Percentiles rank a stretch among this genome's conserved stretches.
phyloP scores from a whole-genome alignment of 1,284 basidiomycete species.

The Ganoderma multipileum region DNA sequence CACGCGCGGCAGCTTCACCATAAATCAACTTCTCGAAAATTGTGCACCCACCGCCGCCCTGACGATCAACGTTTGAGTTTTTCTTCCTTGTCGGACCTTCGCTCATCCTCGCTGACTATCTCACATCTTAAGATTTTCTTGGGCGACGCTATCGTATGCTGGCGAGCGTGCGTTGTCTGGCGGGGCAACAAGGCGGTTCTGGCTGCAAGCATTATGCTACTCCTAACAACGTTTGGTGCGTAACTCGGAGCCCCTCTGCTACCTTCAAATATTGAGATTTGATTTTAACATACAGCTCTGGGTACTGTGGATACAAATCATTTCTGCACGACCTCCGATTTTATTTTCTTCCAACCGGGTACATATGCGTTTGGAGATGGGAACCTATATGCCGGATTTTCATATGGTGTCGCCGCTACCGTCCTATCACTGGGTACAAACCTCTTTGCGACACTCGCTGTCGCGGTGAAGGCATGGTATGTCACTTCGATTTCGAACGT shows the following conservation, averaged over 20 bases:
- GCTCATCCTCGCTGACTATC: not conserved
- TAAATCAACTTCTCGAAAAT: not conserved
- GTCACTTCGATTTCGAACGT: not conserved
- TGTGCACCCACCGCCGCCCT: not conserved
- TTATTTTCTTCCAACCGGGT: too few relatives aligned
- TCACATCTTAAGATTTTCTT: not conserved
- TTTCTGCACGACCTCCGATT: too few relatives aligned
- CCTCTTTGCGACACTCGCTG: not conserved
- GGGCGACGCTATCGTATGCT: constrained; percentile 7
- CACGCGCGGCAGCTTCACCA: too few relatives aligned
- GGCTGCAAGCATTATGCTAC: not conserved
- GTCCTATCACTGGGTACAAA: not conserved
- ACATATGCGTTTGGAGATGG: too few relatives aligned
- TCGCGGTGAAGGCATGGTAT: not conserved
- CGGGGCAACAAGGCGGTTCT: not conserved
- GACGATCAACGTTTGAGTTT: not conserved
- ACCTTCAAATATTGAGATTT: not conserved
- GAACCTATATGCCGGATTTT: too few relatives aligned
- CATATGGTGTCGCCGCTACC: not conserved
- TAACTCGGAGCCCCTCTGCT: not conserved
- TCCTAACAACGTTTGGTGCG: not conserved
- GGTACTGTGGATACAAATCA: not conserved
- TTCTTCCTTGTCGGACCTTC: not conserved
- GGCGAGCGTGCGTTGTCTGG: constrained; percentile 6
- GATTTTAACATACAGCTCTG: not conserved